Percentiles rank a stretch among this genome's conserved stretches.
Conservation (phyloP, 257 asterid genomes). For the Thymus mandschuricus region DNA sequence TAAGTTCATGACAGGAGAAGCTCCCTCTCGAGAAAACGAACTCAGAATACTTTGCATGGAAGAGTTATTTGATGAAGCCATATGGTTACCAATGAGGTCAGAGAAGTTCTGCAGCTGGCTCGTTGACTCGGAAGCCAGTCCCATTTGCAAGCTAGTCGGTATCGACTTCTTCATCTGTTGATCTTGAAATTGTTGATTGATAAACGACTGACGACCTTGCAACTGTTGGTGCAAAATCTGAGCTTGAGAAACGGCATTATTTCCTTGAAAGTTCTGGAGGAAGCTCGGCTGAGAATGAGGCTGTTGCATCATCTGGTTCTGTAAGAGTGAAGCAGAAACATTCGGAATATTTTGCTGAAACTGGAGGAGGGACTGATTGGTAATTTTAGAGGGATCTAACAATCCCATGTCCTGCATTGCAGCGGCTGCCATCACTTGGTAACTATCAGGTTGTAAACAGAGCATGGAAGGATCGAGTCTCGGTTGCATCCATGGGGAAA, state of each 20-base stretch:
- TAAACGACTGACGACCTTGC: constrained; percentile 50
- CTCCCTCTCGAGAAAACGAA: constrained; percentile 70
- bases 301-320: constrained; percentile 69
- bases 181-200: constrained; percentile 57
- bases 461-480: constrained; percentile 68
- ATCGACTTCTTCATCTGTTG: constrained; percentile 49
- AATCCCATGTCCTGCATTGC: constrained; percentile 59
- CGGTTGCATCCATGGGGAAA: constrained; percentile 81
- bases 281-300: constrained; percentile 60
- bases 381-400: constrained; percentile 61
- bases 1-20: constrained; percentile 47
- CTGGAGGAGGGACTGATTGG: constrained; percentile 66
- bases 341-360: constrained; percentile 62
- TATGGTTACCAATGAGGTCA: constrained; percentile 59
- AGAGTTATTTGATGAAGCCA: constrained; percentile 52
- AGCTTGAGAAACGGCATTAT: constrained; percentile 63
- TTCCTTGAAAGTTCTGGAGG: constrained; percentile 63
- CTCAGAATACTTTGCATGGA: constrained; percentile 62
- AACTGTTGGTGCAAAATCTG: constrained; percentile 78
- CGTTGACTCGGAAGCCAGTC: constrained; percentile 46
- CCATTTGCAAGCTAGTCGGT: constrained; percentile 50
- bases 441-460: constrained; percentile 75
- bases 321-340: constrained; percentile 57
- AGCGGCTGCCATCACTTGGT: constrained; percentile 75
- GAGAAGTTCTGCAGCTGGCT: constrained; percentile 67